Evolutionary conservation across 805 yeast genomes (phyloP), one percentile per base, ranked within the genome.

Genomic region (Wickerhamomyces hampshirensis): DNA sequence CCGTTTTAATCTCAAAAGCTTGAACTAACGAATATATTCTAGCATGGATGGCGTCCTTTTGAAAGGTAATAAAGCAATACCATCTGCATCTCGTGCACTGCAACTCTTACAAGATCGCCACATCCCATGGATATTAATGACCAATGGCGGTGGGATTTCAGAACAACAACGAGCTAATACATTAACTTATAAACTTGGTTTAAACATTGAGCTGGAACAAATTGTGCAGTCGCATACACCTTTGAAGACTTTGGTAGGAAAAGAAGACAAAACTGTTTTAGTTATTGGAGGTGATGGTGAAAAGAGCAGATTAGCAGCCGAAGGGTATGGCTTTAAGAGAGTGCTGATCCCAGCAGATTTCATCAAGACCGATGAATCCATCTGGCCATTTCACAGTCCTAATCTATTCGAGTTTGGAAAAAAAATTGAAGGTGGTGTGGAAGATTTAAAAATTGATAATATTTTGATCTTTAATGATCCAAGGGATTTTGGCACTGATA

Each of bases 201-300:
- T 54, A 8, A 16, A 36, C 1, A 39, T 53, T 11, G 53, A 60
- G 2, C 43, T 41, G 4, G 54, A 59, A 2, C 96, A 88, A 51
- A 65, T 89, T 30, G 77, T 89, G 13, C 94, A 84, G 58, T 77
- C 91, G 27, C 97, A 89, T 56, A 87, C 97, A 0, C 96, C 96
- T 1, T 77, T 81, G 69, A 73, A 72, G 45, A 70, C 79, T 0
- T 61, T 84, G 34, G 74, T 71, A 5, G 60, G 66, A 8, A 64
- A 69, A 31, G 55, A 55, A 29, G 77, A 68, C 44, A 60, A 73
- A 32, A 65, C 86, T 12, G 88, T 89, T 6, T 62, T 89, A 39
- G 86, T 84, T 3, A 81, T 88, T 14, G 97, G 97, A n/a, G 94
- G 94, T 5, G 77, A 73, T 9, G 73, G 70, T 4, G 85, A 80